Conservation (phyloP, 768 basidiomycete genomes). For the Leccinellum rugosiceps region DNA sequence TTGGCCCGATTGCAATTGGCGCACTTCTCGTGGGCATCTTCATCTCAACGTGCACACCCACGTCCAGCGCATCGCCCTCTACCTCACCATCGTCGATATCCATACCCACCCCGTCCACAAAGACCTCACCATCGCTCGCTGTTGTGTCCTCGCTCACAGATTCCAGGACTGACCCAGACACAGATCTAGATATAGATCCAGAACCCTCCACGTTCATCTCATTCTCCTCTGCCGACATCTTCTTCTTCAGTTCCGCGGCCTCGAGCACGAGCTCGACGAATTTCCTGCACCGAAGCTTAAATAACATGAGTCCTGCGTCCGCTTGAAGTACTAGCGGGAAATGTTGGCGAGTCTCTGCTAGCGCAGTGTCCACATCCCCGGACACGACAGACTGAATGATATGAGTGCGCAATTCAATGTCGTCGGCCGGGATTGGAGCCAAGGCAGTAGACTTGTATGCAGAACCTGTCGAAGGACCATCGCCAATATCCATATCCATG, state of each 20-base stretch:
- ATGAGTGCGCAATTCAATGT: constrained; percentile 64
- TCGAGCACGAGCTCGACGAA: constrained; percentile 81
- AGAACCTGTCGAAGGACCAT: constrained; percentile 10
- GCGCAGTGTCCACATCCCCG: constrained; percentile 70
- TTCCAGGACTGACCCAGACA: constrained; percentile 23
- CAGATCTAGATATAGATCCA: constrained; percentile 24
- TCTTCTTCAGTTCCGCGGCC: constrained; percentile 66
- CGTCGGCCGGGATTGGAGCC: constrained; percentile 36
- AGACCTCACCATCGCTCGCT: constrained; percentile 40
- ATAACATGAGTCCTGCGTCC: constrained; percentile 68
- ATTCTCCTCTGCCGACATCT: constrained; percentile 43
- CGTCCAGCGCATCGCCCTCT: constrained; percentile 30
- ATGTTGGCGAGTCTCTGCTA: constrained; percentile 50
- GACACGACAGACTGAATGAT: constrained; percentile 65
- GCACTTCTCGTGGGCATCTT: constrained; percentile 16
- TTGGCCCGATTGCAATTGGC: constrained; percentile 31
- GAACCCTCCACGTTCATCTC: constrained; percentile 29
- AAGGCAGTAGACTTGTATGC: constrained; percentile 11
- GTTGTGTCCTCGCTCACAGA: constrained; percentile 34
- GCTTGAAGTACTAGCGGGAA: constrained; percentile 65
- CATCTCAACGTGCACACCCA: constrained; percentile 10
- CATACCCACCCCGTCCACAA: constrained; percentile 53
- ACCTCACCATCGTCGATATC: constrained; percentile 41
- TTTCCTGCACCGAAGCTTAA: constrained; percentile 80
- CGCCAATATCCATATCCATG: constrained; percentile 46